Evolutionary conservation across 2,329 filamentous ascomycete species (phyloP).

Genomic region (Xylariaceae sp.): DNA sequence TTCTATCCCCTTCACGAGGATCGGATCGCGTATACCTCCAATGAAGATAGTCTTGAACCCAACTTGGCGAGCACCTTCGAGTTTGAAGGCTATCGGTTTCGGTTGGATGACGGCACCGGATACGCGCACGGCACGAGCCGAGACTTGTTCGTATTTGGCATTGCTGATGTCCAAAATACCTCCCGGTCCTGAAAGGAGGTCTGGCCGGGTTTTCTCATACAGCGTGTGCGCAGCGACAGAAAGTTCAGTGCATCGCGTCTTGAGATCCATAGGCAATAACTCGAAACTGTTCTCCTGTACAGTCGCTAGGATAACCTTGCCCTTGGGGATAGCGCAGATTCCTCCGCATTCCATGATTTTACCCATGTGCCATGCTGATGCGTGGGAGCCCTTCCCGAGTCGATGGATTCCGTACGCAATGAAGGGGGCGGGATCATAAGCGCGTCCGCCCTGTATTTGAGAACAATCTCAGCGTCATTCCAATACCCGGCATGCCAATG

Average conservation of each 20-base stretch:
- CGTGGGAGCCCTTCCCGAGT: slow-evolving; percentile 18
- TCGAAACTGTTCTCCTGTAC: slow-evolving; percentile 36
- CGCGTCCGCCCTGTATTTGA: slow-evolving; percentile 31
- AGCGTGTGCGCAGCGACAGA: slow-evolving; percentile 41
- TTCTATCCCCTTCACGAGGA: slow-evolving; percentile 33
- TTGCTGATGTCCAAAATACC: slow-evolving; percentile 34
- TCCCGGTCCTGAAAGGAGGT: slow-evolving; percentile 39
- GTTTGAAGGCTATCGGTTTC: slow-evolving; percentile 35
- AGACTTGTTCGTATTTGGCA: slow-evolving; percentile 34
- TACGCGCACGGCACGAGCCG: slow-evolving; percentile 31
- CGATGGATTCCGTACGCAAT: slow-evolving; percentile 33
- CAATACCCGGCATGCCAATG: slow-evolving; percentile 16
- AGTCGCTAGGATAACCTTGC: slow-evolving; percentile 29
- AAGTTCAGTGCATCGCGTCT: slow-evolving; percentile 33
- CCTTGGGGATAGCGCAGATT: slow-evolving; percentile 38
- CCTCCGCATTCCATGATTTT: slow-evolving; percentile 43
- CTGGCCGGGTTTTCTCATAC: slow-evolving; percentile 42
- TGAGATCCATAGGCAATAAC: slow-evolving; percentile 32
- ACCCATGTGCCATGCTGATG: slow-evolving; percentile 36
- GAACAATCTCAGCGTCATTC: slow-evolving; percentile 12
- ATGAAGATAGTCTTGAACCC: slow-evolving; percentile 38
- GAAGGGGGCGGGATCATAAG: slow-evolving; percentile 40
- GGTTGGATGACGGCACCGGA: slow-evolving; percentile 28
- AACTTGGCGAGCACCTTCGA: slow-evolving; percentile 35
- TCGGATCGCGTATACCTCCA: slow-evolving; percentile 38